Conservation (phyloP, 2,329 filamentous ascomycete species). For the Amesomyces nigricolor region DNA sequence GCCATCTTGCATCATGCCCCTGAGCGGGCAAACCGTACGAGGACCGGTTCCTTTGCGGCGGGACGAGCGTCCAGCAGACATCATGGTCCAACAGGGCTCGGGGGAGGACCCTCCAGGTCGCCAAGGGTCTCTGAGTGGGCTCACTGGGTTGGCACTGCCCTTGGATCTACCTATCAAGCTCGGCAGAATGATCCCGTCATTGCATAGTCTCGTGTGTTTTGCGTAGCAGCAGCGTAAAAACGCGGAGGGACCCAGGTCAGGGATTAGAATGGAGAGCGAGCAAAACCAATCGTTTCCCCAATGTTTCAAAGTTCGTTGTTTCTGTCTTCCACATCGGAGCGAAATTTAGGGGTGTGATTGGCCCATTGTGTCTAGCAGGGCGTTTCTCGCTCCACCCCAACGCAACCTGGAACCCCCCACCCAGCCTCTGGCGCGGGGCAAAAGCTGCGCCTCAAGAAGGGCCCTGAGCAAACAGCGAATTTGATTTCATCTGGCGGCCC, state of each 20-base stretch:
- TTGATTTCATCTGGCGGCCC: too few species aligned
- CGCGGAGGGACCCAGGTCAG: constrained; percentile 5
- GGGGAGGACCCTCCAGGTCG: constrained; percentile 8
- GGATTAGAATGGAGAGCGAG: constrained; percentile 6
- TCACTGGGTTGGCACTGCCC: constrained; percentile 7
- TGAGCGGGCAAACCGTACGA: constrained; percentile 13
- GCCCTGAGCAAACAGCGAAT: too few species aligned
- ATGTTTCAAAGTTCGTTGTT: background rate
- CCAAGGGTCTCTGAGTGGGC: constrained; percentile 3
- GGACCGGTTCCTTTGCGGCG: constrained; percentile 12
- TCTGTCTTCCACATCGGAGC: constrained; percentile 23
- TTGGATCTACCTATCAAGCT: constrained; percentile 11
- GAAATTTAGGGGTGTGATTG: constrained; percentile 21
- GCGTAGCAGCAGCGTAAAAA: background rate
- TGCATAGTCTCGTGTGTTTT: constrained; percentile 1
- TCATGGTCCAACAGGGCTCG: constrained; percentile 22
- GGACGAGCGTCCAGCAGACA: background rate
- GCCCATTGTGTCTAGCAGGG: constrained; percentile 19
- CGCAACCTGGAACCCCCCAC: background rate
- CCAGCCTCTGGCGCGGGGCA: background rate
- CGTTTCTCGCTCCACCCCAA: constrained; percentile 11
- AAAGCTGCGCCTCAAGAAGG: background rate
- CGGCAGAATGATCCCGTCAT: background rate
- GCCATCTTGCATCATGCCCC: constrained; percentile 11
- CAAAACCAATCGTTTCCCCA: constrained; percentile 20